Percentiles rank a stretch among this genome's conserved stretches.
phyloP scores from a whole-genome alignment of 352 stramenopile species.

The Globisporangium nodosum region DNA sequence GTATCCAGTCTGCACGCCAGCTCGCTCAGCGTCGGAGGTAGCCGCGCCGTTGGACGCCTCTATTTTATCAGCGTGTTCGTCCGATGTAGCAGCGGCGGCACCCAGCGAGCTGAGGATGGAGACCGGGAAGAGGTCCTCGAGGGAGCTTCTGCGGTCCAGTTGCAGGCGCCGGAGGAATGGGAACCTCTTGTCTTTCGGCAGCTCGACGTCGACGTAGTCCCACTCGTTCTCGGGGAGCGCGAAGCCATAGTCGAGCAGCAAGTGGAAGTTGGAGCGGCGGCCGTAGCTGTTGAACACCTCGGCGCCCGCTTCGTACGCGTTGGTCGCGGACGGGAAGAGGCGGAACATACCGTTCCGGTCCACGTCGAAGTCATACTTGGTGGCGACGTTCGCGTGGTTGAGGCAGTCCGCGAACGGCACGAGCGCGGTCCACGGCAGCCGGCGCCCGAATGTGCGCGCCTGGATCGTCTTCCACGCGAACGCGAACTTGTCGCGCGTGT shows the following conservation, averaged over 20 bases:
- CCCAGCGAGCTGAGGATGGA: neutral
- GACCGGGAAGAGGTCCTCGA: constrained; percentile 44
- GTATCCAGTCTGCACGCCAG: constrained; percentile 1
- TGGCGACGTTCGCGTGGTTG: constrained; percentile 89
- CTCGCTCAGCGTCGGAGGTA: constrained; percentile 3
- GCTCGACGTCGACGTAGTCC: constrained; percentile 66
- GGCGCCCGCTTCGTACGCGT: constrained; percentile 36
- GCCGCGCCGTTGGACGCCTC: neutral
- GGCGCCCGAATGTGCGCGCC: constrained; percentile 86
- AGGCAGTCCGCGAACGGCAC: constrained; percentile 91
- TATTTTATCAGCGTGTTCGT: neutral
- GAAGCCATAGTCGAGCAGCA: constrained; percentile 93
- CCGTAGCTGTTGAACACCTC: constrained; percentile 94
- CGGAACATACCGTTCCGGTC: constrained; percentile 53
- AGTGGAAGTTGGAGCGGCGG: constrained; percentile 76
- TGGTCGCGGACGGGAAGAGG: constrained; percentile 58
- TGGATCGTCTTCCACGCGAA: constrained; percentile 90
- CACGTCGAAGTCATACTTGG: constrained; percentile 83
- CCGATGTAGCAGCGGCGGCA: neutral
- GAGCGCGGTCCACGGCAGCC: constrained; percentile 86
- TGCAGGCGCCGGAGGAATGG: constrained; percentile 45
- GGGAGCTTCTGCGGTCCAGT: constrained; percentile 37
- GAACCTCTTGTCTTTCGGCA: constrained; percentile 39
- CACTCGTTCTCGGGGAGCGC: constrained; percentile 86
- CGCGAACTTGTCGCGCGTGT: constrained; percentile 59